Evolutionary conservation across 805 yeast genomes (phyloP).

Genomic region (Ogataea angusta): DNA sequence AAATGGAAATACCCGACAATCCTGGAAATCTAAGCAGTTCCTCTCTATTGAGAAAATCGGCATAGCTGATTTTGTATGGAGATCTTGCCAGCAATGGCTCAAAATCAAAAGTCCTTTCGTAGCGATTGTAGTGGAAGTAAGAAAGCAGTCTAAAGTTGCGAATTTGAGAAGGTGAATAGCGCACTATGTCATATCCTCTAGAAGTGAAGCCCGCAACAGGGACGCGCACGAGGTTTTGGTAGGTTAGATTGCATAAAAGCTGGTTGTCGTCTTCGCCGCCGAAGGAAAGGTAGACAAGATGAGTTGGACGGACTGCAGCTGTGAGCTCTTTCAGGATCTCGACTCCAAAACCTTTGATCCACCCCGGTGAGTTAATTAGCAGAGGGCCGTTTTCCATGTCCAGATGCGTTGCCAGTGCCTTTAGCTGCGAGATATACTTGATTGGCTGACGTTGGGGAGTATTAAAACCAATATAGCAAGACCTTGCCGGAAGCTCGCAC

Average conservation of each 20-base stretch:
- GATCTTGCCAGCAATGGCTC: constrained; percentile 38
- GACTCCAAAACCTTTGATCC: constrained; percentile 86
- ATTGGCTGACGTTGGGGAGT: constrained; percentile 68
- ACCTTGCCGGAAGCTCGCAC: constrained; percentile 26
- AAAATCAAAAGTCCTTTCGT: constrained; percentile 35
- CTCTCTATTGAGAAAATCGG: constrained; percentile 13
- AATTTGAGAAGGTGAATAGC: constrained; percentile 49
- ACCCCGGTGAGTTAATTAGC: constrained; percentile 80
- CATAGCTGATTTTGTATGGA: constrained; percentile 42
- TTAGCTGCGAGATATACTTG: constrained; percentile 45
- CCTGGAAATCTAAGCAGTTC: constrained; percentile 26
- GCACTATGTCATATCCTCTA: constrained; percentile 19
- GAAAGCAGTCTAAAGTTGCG: constrained; percentile 49
- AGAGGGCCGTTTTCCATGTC: constrained; percentile 36
- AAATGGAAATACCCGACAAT: constrained; percentile 34
- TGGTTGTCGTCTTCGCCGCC: constrained; percentile 31
- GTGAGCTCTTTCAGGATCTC: constrained; percentile 55
- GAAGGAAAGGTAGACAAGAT: constrained; percentile 54
- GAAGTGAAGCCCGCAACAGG: constrained; percentile 37
- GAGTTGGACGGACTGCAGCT: constrained; percentile 46
- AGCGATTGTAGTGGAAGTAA: constrained; percentile 46
- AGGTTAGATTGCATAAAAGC: constrained; percentile 27
- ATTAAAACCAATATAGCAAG: constrained; percentile 55
- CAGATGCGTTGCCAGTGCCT: constrained; percentile 35
- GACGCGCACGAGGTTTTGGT: constrained; percentile 26